Evolutionary conservation across 2,329 filamentous ascomycete genomes (phyloP).

Genomic region (Talaromyces marneffei): DNA sequence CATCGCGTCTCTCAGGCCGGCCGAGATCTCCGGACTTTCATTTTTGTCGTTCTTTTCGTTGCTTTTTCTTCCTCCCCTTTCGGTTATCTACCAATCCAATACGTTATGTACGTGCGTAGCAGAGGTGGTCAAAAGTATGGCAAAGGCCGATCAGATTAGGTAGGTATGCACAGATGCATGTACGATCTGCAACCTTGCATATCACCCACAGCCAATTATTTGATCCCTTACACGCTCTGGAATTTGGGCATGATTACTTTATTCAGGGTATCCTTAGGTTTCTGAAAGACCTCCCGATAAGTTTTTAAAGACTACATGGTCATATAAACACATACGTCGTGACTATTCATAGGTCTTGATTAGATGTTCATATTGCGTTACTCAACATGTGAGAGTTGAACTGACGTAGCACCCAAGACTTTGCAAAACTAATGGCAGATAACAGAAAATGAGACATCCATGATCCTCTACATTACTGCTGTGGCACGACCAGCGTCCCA

Average conservation of each 20-base stretch:
- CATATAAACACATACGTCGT: not conserved
- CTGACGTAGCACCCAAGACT: too few relatives aligned
- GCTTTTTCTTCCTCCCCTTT: not conserved
- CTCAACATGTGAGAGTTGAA: too few relatives aligned
- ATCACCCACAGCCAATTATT: not conserved
- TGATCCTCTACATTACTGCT: slow-evolving; percentile 1
- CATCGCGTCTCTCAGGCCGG: not conserved
- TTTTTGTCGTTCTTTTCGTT: not conserved
- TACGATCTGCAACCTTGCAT: slow-evolving; percentile 1
- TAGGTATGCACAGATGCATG: not conserved
- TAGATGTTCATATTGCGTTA: not conserved
- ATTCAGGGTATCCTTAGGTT: not conserved
- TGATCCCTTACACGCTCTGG: slow-evolving; percentile 43
- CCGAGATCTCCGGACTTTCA: slow-evolving; percentile 2
- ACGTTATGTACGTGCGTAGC: not conserved
- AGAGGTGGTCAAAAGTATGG: not conserved
- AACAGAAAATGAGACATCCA: too few relatives aligned
- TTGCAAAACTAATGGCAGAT: not conserved
- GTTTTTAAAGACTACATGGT: not conserved
- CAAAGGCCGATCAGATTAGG: not conserved
- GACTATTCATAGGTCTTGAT: not conserved
- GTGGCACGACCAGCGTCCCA: slow-evolving; percentile 2
- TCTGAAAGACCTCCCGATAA: not conserved
- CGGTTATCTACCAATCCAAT: not conserved
- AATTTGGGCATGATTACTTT: slow-evolving; percentile 31